Base-by-base conservation (phyloP, 257 asterid genomes). In the Marsdenia floribunda region DNA sequence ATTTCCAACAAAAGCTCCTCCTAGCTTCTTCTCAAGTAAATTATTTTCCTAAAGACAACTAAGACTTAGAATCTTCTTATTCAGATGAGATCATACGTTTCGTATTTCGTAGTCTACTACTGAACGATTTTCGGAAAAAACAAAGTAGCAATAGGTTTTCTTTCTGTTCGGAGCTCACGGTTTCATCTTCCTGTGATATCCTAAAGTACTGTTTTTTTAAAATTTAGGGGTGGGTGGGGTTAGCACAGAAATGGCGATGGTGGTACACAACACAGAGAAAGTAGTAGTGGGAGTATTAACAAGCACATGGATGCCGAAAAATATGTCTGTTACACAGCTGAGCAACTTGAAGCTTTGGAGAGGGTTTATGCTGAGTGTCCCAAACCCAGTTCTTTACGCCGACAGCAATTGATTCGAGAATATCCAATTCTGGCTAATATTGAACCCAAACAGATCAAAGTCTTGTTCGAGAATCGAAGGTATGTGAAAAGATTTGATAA, bases 391-490 rank as follows among this genome's bases (percentile, higher is more conserved):
- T 93, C 98, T 0, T 55, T 90, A 73, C 96, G 96, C 70, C 81
- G 97, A 11, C 98, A 91, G 81, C 98, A 93, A 77, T 86, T 93
- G 85, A 88, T 93, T 73, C 81, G 98, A 26, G 98, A 93, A 77
- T 88, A 90, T 79, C 96, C 96, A 33, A 90, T 91, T 80, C 88
- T 93, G 13, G 82, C 90, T 59, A 90, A 93, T 85, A 87, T 93
- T 79, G 98, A 93, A 79, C 92, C 98, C 73, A 93, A 82, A 76
- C 98, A 93, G 89, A 90, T 93, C 84, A 93, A 93, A 84, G 97
- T 93, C 68, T 93, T 97, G 98, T 93, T 93, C 76, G 97, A 93
- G 67, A 93, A 93, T 83, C 87, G 98, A 71, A 91, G 98, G 98
- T 93, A 76, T 9, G 35, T 18, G 1, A 22, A 14, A 24, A 40